Evolutionary conservation across 371 early-diverging fungal genomes (phyloP).

Genomic region (Syncephalastrum monosporum): DNA sequence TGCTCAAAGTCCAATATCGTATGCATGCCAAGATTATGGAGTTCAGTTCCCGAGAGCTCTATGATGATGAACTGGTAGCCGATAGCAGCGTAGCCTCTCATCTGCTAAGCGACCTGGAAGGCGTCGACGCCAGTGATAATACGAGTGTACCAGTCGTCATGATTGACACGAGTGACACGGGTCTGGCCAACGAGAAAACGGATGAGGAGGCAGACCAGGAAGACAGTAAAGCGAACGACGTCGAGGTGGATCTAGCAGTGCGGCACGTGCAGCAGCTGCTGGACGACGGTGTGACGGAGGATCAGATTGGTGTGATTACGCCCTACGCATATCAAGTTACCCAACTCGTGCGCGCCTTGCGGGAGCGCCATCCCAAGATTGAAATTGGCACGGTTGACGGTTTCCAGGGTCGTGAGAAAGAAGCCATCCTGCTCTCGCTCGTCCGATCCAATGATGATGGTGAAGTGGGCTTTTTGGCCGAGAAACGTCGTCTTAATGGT

Average conservation of each 20-base stretch:
- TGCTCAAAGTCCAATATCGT: constrained; percentile 86
- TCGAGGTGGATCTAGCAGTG: constrained; percentile 71
- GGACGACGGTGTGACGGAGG: constrained; percentile 58
- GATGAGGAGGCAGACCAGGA: constrained; percentile 56
- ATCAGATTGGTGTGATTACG: constrained; percentile 82
- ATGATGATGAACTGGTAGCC: constrained; percentile 64
- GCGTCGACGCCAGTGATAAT: constrained; percentile 57
- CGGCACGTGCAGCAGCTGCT: constrained; percentile 63
- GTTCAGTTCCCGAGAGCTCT: constrained; percentile 69
- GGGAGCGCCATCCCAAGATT: constrained; percentile 47
- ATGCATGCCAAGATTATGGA: constrained; percentile 85
- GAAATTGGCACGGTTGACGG: constrained; percentile 94
- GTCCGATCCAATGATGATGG: constrained; percentile 83
- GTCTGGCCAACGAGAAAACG: constrained; percentile 41
- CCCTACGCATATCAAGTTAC: constrained; percentile 86
- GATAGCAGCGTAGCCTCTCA: constrained; percentile 66
- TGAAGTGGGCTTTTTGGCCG: constrained; percentile 89
- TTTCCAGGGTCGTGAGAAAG: constrained; percentile 96
- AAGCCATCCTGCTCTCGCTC: constrained; percentile 83
- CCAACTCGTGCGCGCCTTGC: constrained; percentile 33
- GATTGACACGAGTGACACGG: constrained; percentile 77
- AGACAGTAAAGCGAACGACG: constrained; percentile 69
- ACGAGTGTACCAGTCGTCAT: constrained; percentile 64
- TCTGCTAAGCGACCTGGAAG: constrained; percentile 62
- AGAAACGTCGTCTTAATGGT: constrained; percentile 83